phyloP scores from a whole-genome alignment of 257 asterid species.

The Ilex asprella region DNA sequence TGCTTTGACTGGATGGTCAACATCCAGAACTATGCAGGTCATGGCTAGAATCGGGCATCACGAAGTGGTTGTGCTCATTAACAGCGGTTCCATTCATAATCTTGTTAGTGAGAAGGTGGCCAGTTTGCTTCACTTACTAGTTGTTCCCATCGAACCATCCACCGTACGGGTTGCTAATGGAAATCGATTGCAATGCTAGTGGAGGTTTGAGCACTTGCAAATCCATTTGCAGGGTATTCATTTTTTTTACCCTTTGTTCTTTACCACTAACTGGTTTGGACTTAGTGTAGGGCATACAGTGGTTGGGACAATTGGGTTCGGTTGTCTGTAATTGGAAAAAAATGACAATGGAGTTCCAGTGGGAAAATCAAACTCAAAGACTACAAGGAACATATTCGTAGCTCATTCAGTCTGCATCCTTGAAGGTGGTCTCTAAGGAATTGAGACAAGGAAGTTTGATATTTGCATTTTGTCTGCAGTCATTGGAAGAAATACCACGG shows the following conservation, averaged over 20 bases:
- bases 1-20: background rate
- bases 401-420: background rate
- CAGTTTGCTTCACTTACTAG: too few species aligned
- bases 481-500: background rate
- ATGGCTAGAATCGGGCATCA: background rate
- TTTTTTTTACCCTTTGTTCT: background rate
- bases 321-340: background rate
- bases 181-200: background rate
- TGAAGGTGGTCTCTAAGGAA: background rate
- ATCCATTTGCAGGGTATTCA: background rate
- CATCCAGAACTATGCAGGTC: background rate
- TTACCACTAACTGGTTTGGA: background rate
- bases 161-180: background rate
- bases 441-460: background rate
- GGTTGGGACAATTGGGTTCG: background rate
- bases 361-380: background rate
- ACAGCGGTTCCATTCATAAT: background rate
- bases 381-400: background rate
- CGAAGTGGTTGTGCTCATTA: background rate
- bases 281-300: background rate
- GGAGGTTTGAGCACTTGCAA: background rate
- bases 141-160: background rate
- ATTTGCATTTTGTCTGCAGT: background rate
- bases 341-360: background rate
- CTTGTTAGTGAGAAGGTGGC: background rate